phyloP scores from a whole-genome alignment of 805 yeast genomes.

The Candida ulmi region DNA sequence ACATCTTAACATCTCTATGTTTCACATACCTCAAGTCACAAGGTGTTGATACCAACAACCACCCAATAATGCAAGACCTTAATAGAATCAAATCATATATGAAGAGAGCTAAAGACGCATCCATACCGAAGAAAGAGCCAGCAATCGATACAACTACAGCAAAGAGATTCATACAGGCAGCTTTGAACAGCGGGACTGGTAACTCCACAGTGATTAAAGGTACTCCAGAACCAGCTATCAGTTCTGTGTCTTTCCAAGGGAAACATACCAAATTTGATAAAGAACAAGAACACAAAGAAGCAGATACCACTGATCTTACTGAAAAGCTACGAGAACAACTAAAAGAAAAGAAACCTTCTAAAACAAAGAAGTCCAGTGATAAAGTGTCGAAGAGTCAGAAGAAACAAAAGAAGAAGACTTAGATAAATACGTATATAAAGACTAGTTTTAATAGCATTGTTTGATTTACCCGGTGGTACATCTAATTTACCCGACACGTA shows the following conservation, averaged over 20 bases:
- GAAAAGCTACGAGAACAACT: not conserved
- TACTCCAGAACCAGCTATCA: constrained; percentile 42
- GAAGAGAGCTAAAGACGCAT: constrained; percentile 39
- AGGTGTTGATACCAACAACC: constrained; percentile 51
- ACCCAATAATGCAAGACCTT: constrained; percentile 64
- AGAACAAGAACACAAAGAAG: constrained; percentile 18
- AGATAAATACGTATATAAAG: too few species aligned
- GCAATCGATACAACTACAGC: constrained; percentile 34
- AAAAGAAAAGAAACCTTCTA: not conserved
- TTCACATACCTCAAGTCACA: constrained; percentile 53
- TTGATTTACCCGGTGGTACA: too few species aligned
- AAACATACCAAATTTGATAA: constrained; percentile 43
- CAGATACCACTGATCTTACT: constrained; percentile 1
- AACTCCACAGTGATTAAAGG: constrained; percentile 15
- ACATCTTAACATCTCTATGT: constrained; percentile 49
- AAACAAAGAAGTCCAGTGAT: not conserved
- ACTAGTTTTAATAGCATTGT: too few species aligned
- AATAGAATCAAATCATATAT: constrained; percentile 63
- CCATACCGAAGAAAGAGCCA: constrained; percentile 13
- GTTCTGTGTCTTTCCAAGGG: constrained; percentile 45
- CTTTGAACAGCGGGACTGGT: constrained; percentile 31
- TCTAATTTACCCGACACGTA: too few species aligned
- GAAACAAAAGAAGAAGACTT: not conserved
- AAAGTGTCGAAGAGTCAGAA: not conserved
- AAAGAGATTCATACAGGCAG: constrained; percentile 38